A percentile compares a stretch with the other conserved stretches of the same genome.
phyloP scores from a whole-genome alignment of 768 basidiomycete species.

The Xerocomus spinulosus region DNA sequence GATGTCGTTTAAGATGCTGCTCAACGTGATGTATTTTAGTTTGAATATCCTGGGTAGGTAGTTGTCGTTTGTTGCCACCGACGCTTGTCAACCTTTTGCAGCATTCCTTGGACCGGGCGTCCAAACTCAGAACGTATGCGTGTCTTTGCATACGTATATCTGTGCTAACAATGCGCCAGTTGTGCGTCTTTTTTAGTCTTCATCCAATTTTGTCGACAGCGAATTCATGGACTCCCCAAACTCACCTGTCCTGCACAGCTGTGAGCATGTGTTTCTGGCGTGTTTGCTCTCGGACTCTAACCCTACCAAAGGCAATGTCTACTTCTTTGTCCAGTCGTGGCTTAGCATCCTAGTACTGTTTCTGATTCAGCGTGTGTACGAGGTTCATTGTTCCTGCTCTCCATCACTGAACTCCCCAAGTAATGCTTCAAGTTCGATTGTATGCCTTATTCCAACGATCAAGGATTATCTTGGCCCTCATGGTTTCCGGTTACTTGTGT shows the following conservation, averaged over 20 bases:
- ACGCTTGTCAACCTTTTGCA: background rate
- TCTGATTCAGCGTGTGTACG: constrained; percentile 8
- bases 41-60: constrained; percentile 11
- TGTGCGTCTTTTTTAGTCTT: constrained; percentile 6
- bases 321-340: constrained; percentile 8
- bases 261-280: constrained; percentile 4
- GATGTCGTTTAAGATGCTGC: background rate
- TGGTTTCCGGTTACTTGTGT: constrained; percentile 4
- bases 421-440: constrained; percentile 12
- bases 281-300: background rate
- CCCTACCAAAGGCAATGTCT: constrained; percentile 6
- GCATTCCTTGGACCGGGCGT: constrained; percentile 11
- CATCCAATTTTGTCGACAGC: background rate
- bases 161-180: constrained; percentile 8
- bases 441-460: constrained; percentile 10
- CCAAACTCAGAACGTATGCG: constrained; percentile 7
- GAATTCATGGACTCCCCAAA: background rate
- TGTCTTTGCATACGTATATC: background rate
- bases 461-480: constrained; percentile 1
- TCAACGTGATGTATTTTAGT: background rate
- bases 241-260: constrained; percentile 2
- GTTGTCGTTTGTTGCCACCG: background rate
- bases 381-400: background rate
- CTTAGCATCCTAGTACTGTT: background rate
- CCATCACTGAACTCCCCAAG: background rate